Percentiles rank a stretch among this genome's conserved stretches.
These are phyloP conservation scores for Echeveria elegans DNA, from an alignment of 164 flowering plant genomes.

Conservation along the genomic window DNA sequence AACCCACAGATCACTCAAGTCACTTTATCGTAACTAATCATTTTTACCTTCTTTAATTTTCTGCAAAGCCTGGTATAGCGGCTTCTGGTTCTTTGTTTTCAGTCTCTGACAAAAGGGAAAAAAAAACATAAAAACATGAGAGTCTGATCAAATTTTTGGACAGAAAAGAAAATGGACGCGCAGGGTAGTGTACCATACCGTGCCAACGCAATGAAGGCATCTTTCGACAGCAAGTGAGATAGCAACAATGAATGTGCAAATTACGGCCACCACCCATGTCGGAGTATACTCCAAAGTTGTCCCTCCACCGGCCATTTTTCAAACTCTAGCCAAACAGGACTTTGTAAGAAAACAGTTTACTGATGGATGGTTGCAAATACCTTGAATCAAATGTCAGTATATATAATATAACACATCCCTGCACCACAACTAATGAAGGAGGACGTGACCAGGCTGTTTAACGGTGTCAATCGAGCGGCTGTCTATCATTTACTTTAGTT, in stretches of 20 bases:
- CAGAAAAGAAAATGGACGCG: not conserved
- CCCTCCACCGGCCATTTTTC: conserved; percentile 7
- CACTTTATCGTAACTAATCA: not conserved
- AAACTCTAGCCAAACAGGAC: not conserved
- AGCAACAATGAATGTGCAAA: conserved; percentile 45
- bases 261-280: conserved; percentile 64
- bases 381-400: not conserved
- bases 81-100: conserved; percentile 60
- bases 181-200: conserved; percentile 18
- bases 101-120: conserved; percentile 27
- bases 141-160: not conserved
- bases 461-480: not conserved
- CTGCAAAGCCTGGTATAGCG: conserved; percentile 64
- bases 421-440: not conserved
- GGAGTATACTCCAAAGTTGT: conserved; percentile 50
- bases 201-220: conserved; percentile 39
- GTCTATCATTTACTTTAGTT: not conserved
- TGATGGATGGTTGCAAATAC: not conserved
- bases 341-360: not conserved
- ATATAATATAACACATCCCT: not conserved
- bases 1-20: not conserved
- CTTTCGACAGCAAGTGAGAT: conserved; percentile 52
- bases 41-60: conserved; percentile 77
- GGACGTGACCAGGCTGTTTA: not conserved
- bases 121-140: not conserved